Evolutionary conservation across 2,329 filamentous ascomycete genomes (phyloP), one percentile per base, ranked within the genome.

Genomic region (Ophiostoma himal-ulmi): DNA sequence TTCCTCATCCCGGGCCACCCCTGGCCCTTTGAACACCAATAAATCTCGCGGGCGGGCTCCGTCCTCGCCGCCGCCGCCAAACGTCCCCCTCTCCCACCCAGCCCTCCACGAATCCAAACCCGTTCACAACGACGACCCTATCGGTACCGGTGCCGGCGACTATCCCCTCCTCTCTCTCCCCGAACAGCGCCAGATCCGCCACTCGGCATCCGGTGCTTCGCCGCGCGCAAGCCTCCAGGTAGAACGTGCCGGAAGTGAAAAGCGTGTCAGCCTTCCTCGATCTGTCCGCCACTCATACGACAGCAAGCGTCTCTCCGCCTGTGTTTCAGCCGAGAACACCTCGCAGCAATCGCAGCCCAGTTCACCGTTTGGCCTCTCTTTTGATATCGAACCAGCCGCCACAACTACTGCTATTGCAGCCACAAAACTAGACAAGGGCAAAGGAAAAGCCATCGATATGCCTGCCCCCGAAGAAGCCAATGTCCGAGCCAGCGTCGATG

Each of bases 231-330:
- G 83, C 73, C 78, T 86, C 36, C 84, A 85, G 68, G 78, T 86
- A 68, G 85, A 86, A 41, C 80, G 79, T 67, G 77, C 79, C 44
- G 82, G 80, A 71, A 80, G 79, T 67, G 82, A 85, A 65, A 81
- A 81, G 70, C 82, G 84, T 68, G 79, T 85, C 71, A 86, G 83
- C 74, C 78, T 88, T 17, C 85, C 85, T n/a, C 79, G 77, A 14
- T 85, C 85, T 5, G 76, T 88, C 41, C 83, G 84, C 62, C 80
- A 83, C 62, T 87, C 85, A 5, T 82, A 83, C 81, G 85, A 87
- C 79, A 82, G 80, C 69, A 83, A 83, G 74, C 79, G 74, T 71
- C 57, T 73, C 70, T 74, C 74, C 8, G 44, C 67, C 11, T 37
- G 66, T 10, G 13, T 22, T 22, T 41, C 66, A 41, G 41, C 22